Percentiles rank a stretch among this genome's conserved stretches.
phyloP scores from a whole-genome alignment of 805 yeast species.

The Trichomonascus vanleenenianus region DNA sequence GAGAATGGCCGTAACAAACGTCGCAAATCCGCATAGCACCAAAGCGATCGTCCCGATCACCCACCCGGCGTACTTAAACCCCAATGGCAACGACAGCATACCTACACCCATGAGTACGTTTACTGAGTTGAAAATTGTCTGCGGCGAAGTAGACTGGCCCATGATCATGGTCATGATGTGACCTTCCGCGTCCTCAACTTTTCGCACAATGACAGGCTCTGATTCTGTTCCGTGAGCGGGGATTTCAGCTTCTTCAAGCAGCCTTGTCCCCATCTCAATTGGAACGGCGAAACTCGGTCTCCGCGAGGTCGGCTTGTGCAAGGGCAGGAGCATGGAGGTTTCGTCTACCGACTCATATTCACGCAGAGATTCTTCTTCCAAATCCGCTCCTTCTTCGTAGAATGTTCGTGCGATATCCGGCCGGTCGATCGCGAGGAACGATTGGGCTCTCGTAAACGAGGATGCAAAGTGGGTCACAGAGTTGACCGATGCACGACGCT shows the following conservation, averaged over 20 bases:
- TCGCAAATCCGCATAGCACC: constrained; percentile 52
- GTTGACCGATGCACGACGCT: constrained; percentile 28
- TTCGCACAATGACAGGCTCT: constrained; percentile 47
- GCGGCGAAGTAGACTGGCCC: constrained; percentile 75
- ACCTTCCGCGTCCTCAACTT: constrained; percentile 66
- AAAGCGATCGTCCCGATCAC: constrained; percentile 55
- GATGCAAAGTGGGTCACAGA: constrained; percentile 74
- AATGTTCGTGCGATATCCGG: constrained; percentile 41
- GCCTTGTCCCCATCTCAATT: constrained; percentile 13
- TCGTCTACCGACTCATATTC: constrained; percentile 6
- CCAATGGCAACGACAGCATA: constrained; percentile 57
- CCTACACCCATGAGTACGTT: constrained; percentile 66
- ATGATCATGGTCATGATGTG: constrained; percentile 61
- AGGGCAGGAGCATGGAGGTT: not conserved
- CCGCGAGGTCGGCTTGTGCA: not conserved
- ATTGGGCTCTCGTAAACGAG: constrained; percentile 72
- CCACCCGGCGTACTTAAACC: constrained; percentile 54
- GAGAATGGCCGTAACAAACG: constrained; percentile 70
- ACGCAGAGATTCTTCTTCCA: constrained; percentile 6
- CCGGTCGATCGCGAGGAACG: constrained; percentile 50
- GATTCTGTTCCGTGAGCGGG: constrained; percentile 31
- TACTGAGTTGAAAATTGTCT: constrained; percentile 58
- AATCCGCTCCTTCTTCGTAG: constrained; percentile 26
- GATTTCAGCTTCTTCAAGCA: constrained; percentile 16
- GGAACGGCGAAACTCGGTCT: constrained; percentile 9